Conservation (phyloP, 129 eudicot species). For the Saussurea involucrata region DNA sequence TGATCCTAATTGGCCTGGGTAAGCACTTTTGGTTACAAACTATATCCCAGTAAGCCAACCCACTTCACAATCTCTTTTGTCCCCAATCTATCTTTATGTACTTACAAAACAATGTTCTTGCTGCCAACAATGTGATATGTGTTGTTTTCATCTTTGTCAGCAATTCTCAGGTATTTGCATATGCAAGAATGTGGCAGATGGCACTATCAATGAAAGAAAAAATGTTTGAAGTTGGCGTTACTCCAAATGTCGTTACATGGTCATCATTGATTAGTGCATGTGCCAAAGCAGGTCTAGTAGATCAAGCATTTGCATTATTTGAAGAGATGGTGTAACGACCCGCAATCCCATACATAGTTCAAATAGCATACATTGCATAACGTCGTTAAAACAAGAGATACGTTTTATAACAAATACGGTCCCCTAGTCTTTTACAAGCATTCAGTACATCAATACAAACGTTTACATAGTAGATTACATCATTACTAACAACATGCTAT, state of each 20-base stretch:
- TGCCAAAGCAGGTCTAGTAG: conserved; percentile 87
- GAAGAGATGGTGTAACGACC: conserved; percentile 98
- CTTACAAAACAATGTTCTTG: not conserved
- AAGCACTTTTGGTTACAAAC: no score
- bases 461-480: no score
- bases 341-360: no score
- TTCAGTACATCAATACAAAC: no score
- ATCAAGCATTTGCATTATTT: conserved; percentile 70
- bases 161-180: conserved; percentile 70
- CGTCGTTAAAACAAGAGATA: no score
- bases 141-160: conserved; percentile 7
- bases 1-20: no score
- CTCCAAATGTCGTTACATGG: conserved; percentile 79
- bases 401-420: no score
- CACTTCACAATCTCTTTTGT: not conserved
- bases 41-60: not conserved
- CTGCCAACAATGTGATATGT: not conserved
- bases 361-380: no score
- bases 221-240: conserved; percentile 78
- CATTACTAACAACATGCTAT: no score
- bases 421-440: no score
- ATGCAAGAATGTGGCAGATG: conserved; percentile 79
- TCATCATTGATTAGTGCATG: conserved; percentile 86
- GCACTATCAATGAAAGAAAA: conserved; percentile 84
- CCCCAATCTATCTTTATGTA: not conserved